Base-by-base conservation (phyloP, 2,329 filamentous ascomycete genomes). In the Samsoniella hepiali region DNA sequence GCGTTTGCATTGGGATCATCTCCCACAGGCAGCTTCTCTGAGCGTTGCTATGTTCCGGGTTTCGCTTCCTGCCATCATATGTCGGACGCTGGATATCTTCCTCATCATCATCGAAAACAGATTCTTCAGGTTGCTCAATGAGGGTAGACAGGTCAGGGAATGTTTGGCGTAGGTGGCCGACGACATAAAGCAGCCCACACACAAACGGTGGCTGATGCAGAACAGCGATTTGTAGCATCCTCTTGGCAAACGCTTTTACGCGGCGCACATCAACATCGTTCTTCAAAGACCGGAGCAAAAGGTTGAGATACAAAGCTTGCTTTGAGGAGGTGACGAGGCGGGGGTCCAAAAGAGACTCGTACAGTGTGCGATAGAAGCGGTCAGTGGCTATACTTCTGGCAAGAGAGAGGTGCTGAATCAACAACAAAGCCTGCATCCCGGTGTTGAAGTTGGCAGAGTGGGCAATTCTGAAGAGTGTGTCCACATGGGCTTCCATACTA, bases 361-460 rank as follows among this genome's bases (percentile, higher is more conserved):
- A 99, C 2, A 99, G 81, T 10, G 93, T 97, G 58, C 93, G 86
- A 79, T 98, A 99, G 79, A 97, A 99, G 65, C 95, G 86, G 71
- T 99, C 95, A 13, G 89, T 88, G 5, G 90, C 89, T 61, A 94
- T 82, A 70, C 93, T 89, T 73, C 95, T 92, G 3, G 88, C 86
- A 1, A 88, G 82, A 0, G 93, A 91, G 34, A 99, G 84, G 74
- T 98, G 95, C 74, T 98, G 95, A 68, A 99, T 96, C 55, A 99
- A 81, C 78, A 97, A 90, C 67, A 99, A 84, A 40, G 95, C 94
- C 76, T 99, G 95, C 44, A 99, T 91, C 73, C 93, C 95, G 1
- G 95, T 99, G 78, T 98, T 99, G 84, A 99, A 98, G 76, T 99
- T 99, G 63, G 94, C 92, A 1, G 94, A 98, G 77, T 99, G 95